phyloP scores from a whole-genome alignment of 23 red algal species.

The Cyanidioschyzon merolae region DNA sequence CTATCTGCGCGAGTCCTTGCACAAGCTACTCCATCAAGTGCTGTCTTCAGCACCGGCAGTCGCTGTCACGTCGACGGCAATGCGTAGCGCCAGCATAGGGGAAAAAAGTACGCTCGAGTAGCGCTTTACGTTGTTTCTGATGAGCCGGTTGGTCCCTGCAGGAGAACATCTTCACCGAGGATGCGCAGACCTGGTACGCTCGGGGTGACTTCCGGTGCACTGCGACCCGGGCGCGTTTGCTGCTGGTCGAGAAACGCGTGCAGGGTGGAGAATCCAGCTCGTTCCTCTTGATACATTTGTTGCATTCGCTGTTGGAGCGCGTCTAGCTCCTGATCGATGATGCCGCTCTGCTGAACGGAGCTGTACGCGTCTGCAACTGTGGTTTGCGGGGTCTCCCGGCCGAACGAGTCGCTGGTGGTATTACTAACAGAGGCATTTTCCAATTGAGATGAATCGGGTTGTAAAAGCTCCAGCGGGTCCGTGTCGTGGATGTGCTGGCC shows the following conservation, averaged over 20 bases:
- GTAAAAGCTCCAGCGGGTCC: neutral
- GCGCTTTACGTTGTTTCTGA: neutral
- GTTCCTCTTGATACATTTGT: constrained; percentile 4
- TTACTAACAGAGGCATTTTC: neutral
- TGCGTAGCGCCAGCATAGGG: too few species aligned
- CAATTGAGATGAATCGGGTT: neutral
- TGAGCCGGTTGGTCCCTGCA: neutral
- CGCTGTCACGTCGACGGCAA: too few species aligned
- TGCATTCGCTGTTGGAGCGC: constrained; percentile 3
- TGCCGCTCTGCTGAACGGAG: neutral
- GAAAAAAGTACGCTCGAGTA: too few species aligned
- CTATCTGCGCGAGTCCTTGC: too few species aligned
- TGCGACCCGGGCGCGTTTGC: neutral
- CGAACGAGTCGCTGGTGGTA: neutral
- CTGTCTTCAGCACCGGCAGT: too few species aligned
- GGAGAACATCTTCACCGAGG: neutral
- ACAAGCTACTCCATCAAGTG: too few species aligned
- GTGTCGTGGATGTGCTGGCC: neutral
- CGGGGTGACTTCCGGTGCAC: neutral
- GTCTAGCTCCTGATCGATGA: neutral
- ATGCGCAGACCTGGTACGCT: neutral
- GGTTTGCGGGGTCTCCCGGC: neutral
- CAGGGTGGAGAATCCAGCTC: neutral
- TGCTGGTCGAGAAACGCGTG: neutral
- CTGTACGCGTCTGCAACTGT: neutral